Evolutionary conservation across 352 stramenopile species (phyloP).

Genomic region (Phytophthora palmivora): DNA sequence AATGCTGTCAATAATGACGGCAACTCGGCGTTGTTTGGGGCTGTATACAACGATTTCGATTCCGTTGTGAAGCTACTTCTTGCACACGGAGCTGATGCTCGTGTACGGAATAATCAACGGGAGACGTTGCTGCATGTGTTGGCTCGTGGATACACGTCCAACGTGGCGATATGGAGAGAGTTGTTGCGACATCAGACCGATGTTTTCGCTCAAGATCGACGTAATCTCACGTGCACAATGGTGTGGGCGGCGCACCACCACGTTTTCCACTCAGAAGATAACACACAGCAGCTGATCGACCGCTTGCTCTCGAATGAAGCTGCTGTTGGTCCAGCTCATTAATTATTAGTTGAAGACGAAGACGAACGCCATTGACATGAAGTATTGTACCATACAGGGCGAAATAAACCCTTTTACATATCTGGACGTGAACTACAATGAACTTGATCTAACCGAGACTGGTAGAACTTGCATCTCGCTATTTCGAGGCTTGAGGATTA

Average conservation of each 20-base stretch:
- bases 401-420: too few relatives aligned
- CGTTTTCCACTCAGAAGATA: background rate
- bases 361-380: too few relatives aligned
- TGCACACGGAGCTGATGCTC: conserved; percentile 22
- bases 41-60: conserved; percentile 28
- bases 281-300: conserved; percentile 14
- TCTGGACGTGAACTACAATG: too few relatives aligned
- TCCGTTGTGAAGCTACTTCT: conserved; percentile 32
- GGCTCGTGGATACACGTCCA: conserved; percentile 35
- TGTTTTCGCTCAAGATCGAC: conserved; percentile 23
- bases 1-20: conserved; percentile 35
- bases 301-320: conserved; percentile 7
- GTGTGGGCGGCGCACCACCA: conserved; percentile 21
- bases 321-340: conserved; percentile 10
- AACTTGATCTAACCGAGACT: too few relatives aligned
- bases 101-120: conserved; percentile 18
- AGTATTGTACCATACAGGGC: too few relatives aligned
- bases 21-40: conserved; percentile 42
- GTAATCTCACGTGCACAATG: conserved; percentile 26
- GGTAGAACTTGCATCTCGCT: too few relatives aligned
- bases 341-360: background rate
- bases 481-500: too few relatives aligned
- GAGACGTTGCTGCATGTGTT: conserved; percentile 37
- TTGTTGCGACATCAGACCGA: conserved; percentile 28
- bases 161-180: conserved; percentile 31